Conservation (phyloP, 495 filamentous ascomycete genomes). For the Penicillium coffeae region DNA sequence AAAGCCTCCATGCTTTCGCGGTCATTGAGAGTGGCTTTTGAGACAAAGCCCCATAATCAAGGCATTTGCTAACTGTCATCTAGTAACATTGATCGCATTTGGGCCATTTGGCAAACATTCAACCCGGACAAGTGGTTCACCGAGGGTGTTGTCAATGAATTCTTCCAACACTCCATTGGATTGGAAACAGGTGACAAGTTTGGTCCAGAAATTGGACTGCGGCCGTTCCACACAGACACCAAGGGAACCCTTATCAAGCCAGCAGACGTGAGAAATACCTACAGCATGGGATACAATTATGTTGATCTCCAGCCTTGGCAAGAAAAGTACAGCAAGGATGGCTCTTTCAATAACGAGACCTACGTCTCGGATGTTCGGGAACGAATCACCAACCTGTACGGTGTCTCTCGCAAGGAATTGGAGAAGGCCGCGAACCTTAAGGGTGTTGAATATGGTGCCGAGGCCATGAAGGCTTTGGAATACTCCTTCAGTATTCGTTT, state of each 20-base stretch:
- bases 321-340: constrained; percentile 2
- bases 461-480: constrained; percentile 4
- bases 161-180: constrained; percentile 17
- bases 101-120: constrained; percentile 37
- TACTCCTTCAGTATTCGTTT: constrained; percentile 11
- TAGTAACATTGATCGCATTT: constrained; percentile 40
- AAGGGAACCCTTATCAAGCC: constrained; percentile 25
- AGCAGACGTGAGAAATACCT: constrained; percentile 18
- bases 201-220: constrained; percentile 10
- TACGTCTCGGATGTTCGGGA: constrained; percentile 25
- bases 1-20: no score
- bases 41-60: no score
- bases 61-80: not conserved
- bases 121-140: constrained; percentile 28
- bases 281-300: constrained; percentile 46
- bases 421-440: not conserved
- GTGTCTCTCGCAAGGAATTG: constrained; percentile 6
- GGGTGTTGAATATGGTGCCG: constrained; percentile 2
- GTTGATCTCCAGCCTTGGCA: constrained; percentile 42
- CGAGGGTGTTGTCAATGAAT: constrained; percentile 7
- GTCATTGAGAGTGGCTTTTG: no score
- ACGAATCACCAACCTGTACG: constrained; percentile 34
- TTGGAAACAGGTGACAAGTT: constrained; percentile 12
- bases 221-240: constrained; percentile 36
- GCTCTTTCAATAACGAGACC: constrained; percentile 1